Evolutionary conservation across 371 early-diverging fungal genomes (phyloP).

Genomic region (Circinella minor): DNA sequence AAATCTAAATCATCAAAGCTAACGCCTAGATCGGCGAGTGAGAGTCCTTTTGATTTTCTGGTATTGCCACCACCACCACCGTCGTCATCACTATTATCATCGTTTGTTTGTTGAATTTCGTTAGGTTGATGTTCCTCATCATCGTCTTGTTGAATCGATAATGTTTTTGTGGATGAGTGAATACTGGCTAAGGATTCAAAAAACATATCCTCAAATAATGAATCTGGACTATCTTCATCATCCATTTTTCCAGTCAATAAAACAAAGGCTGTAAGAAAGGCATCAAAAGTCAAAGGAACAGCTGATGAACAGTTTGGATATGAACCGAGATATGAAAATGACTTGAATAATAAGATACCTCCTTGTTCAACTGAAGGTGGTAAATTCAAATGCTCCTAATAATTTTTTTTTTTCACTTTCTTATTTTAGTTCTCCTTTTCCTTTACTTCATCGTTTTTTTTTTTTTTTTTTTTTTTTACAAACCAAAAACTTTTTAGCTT

Average conservation of each 20-base stretch:
- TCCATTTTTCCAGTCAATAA: constrained; percentile 41
- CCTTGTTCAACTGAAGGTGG: constrained; percentile 43
- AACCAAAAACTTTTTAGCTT: constrained; percentile 51
- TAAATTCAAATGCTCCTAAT: constrained; percentile 42
- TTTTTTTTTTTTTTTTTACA: background rate
- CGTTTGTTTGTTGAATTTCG: constrained; percentile 1
- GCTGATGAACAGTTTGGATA: constrained; percentile 33
- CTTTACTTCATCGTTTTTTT: no score
- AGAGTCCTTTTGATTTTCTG: constrained; percentile 23
- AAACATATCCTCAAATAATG: constrained; percentile 37
- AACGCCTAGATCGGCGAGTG: constrained; percentile 46
- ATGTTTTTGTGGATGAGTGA: constrained; percentile 18
- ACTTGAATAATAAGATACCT: constrained; percentile 46
- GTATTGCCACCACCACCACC: no score
- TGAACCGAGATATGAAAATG: constrained; percentile 51
- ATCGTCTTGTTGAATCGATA: background rate
- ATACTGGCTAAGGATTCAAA: constrained; percentile 49
- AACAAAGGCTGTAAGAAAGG: constrained; percentile 49
- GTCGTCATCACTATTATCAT: no score
- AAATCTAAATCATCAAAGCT: constrained; percentile 43
- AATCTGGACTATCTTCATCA: constrained; percentile 25
- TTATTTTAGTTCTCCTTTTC: background rate
- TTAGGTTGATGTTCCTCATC: background rate
- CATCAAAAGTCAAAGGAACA: constrained; percentile 32
- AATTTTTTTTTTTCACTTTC: background rate